Base-by-base conservation (phyloP, 2,329 filamentous ascomycete species). In the Calonectria honghensis region DNA sequence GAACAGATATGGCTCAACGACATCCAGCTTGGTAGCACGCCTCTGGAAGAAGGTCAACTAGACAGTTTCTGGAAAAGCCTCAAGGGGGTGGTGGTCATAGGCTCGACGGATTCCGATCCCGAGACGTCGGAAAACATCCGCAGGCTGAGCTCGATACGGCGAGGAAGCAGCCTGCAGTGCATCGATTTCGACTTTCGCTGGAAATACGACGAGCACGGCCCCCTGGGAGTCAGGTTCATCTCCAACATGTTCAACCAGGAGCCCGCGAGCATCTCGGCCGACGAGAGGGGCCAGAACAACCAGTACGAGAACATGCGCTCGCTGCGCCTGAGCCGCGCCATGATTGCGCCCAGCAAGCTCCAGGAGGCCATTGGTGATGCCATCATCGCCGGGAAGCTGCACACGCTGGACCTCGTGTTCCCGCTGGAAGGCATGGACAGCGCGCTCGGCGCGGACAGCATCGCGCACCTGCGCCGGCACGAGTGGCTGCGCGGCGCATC, bases 381-480 rank as follows among this genome's bases (percentile, higher is more conserved):
- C 13, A 68, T 86, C 18, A 63, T 72, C 20, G 73, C 76, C 1
- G 79, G 81, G 29, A 83, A 79, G 18, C 78, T 87, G 5, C 78
- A 82, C 37, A 82, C 82, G 0, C 79, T 86, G 18, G 85, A 86
- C 70, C 80, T 86, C 24, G 81, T 83, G 2, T 86, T 86, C 70
- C 84, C 83, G 2, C 77, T 81, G 1, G 80, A 82, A 3, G 41
- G 73, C 24, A 64, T 81, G 37, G 69, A 41, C 79, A 16, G 78
- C 76, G 7, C 75, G 69, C 61, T 72, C n/a, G 85, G 83, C 16
- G 68, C 75, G n/a, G 65, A 66, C n/a, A 82, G 81, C 70, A 72
- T 74, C 14, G 70, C 79, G 18, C 82, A 85, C 68, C 76, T 87
- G 16, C 66, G 78, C 20, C 76, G 78, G 2, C 83, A 84, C 71